Evolutionary conservation across 176 grass and related monocot genomes (phyloP), one percentile per base, ranked within the genome.

Genomic region (Aegilops umbellulata): DNA sequence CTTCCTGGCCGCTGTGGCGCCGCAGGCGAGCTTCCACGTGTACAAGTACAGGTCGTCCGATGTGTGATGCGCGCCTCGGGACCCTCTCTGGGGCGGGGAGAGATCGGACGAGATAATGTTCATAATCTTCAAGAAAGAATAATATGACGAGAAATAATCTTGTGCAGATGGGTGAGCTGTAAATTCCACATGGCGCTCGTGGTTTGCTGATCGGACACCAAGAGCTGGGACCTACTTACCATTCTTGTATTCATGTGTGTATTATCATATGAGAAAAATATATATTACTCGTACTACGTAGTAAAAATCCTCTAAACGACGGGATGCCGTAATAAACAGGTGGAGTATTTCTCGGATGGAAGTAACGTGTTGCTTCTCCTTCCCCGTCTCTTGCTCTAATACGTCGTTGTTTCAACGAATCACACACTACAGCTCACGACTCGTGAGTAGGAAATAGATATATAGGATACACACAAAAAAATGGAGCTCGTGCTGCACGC

Each of bases 1-100:
- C 69, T 95, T 98, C 90, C 86, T 98, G 44, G 91, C 79, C 9
- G 84, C 89, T 0, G 93, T 95, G 63, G 88, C 93, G 68, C 96
- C 93, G 22, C 69, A 23, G 16, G 96, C 88, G n/a, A 94, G 39
- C 81, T 69, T 94, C 41, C 79, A 91, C 66, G 91, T 98, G 61
- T 98, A 95, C 87, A 94, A 93, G 10, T 98, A 85, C 79, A 91
- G 20, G 41, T 51, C 90, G 87, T 94, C 84, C 46, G 91, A 90
- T 78, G 87, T n/a, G 32, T 90, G 80, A 88, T 77, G 32, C 84
- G 10, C 72, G 66, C 22, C 76, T 63, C 49, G n/a, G 58, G 60
- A 25, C 6, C 31, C 32, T 62, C 76, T 72, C 20, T 32, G 62
- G 65, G 47, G 58, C 38, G 63, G 67, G 67, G 36, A 36, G 73